Percentiles rank a stretch among this genome's conserved stretches.
phyloP scores from a whole-genome alignment of 306 rosid species.

The Aeschynomene evenia region DNA sequence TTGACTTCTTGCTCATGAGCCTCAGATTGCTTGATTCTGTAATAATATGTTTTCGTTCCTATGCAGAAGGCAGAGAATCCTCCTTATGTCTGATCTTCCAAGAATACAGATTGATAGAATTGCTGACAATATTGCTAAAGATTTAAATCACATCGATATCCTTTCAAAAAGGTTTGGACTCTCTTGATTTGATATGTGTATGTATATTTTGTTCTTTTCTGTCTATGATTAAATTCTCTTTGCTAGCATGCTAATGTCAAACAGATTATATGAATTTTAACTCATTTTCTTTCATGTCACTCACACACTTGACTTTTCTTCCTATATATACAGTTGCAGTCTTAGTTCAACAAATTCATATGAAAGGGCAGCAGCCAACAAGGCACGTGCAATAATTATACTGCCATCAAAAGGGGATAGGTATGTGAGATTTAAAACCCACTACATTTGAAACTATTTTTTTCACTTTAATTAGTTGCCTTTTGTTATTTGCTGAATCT shows the following conservation, averaged over 20 bases:
- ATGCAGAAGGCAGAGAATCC: slow-evolving; percentile 88
- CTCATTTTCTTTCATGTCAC: slow-evolving; percentile 26
- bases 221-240: not conserved
- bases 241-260: not conserved
- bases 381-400: slow-evolving; percentile 90
- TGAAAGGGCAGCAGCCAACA: slow-evolving; percentile 91
- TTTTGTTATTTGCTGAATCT: slow-evolving; percentile 8
- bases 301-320: slow-evolving; percentile 35
- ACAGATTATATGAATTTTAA: not conserved
- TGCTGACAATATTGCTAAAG: slow-evolving; percentile 70
- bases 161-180: slow-evolving; percentile 78
- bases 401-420: slow-evolving; percentile 85
- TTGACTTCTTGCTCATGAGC: slow-evolving; percentile 32
- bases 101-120: slow-evolving; percentile 88
- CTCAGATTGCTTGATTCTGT: slow-evolving; percentile 36
- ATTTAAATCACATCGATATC: slow-evolving; percentile 78
- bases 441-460: slow-evolving; percentile 20
- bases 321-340: slow-evolving; percentile 74
- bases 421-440: slow-evolving; percentile 56
- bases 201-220: not conserved
- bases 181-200: not conserved
- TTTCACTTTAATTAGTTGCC: slow-evolving; percentile 6
- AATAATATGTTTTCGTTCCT: slow-evolving; percentile 28
- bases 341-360: slow-evolving; percentile 78
- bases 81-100: slow-evolving; percentile 96